Conservation (phyloP, 805 yeast species). For the Isabelozyma gotoi region DNA sequence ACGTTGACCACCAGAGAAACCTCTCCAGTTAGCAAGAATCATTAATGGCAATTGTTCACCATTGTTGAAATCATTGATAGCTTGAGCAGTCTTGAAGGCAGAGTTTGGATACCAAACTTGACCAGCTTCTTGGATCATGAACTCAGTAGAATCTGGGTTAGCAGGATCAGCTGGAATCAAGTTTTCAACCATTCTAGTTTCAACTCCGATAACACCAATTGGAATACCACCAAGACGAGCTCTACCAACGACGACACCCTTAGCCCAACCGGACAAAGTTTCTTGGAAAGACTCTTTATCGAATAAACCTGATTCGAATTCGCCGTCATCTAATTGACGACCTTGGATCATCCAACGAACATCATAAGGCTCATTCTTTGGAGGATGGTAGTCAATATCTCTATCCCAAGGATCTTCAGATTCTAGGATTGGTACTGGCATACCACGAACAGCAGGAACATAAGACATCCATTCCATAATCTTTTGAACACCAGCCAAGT, state of each 20-base stretch:
- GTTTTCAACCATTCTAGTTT: conserved; percentile 86
- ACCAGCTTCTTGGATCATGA: conserved; percentile 90
- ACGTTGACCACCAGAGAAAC: conserved; percentile 99
- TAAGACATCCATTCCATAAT: conserved; percentile 95
- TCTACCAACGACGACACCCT: conserved; percentile 97
- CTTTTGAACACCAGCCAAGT: conserved; percentile 92
- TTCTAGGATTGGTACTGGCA: conserved; percentile 88
- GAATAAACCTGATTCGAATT: conserved; percentile 83
- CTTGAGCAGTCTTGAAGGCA: conserved; percentile 99
- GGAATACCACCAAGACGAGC: conserved; percentile 99
- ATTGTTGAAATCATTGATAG: conserved; percentile 93
- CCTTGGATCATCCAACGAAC: conserved; percentile 96
- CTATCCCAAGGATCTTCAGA: conserved; percentile 91
- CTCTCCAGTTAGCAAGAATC: conserved; percentile 99
- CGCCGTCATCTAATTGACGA: conserved; percentile 62
- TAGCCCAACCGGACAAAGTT: conserved; percentile 97
- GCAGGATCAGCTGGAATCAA: conserved; percentile 98
- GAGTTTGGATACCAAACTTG: conserved; percentile 99
- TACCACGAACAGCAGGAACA: conserved; percentile 85
- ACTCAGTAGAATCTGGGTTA: conserved; percentile 90
- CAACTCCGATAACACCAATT: conserved; percentile 96
- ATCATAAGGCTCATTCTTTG: conserved; percentile 72
- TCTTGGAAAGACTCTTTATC: conserved; percentile 94
- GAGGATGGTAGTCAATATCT: conserved; percentile 78
- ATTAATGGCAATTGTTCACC: conserved; percentile 98